Percentiles rank a stretch among this genome's conserved stretches.
These are phyloP conservation scores for Yarrowia galli DNA, from an alignment of 1,139 yeast species.

Conservation along the genomic window DNA sequence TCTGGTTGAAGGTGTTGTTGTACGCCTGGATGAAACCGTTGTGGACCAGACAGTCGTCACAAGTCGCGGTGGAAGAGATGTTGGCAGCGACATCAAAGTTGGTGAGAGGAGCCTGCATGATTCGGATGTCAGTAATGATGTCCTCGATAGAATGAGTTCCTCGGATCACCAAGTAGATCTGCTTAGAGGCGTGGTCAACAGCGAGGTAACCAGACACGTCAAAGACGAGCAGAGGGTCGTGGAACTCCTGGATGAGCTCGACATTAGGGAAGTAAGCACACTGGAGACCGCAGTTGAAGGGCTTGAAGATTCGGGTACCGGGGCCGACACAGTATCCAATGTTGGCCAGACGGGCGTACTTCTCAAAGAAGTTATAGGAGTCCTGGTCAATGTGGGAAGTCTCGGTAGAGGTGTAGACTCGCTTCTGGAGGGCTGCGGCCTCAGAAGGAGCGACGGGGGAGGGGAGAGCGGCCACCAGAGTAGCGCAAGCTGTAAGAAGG, in stretches of 20 bases:
- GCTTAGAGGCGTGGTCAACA: constrained; percentile 52
- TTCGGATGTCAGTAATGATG: constrained; percentile 62
- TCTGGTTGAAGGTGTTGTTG: constrained; percentile 52
- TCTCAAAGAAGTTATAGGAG: constrained; percentile 22
- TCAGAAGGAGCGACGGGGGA: constrained; percentile 2
- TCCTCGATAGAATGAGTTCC: constrained; percentile 67
- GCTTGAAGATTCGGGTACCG: constrained; percentile 39
- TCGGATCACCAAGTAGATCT: constrained; percentile 59
- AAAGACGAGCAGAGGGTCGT: constrained; percentile 34
- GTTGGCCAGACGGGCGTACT: constrained; percentile 39
- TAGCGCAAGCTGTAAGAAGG: constrained; percentile 10
- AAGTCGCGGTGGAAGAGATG: constrained; percentile 46
- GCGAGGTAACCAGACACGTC: constrained; percentile 51
- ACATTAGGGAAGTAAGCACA: constrained; percentile 42
- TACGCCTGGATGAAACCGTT: constrained; percentile 58
- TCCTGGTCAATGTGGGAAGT: constrained; percentile 25
- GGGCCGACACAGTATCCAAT: constrained; percentile 42
- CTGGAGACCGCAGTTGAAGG: constrained; percentile 41
- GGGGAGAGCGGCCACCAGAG: constrained; percentile 13
- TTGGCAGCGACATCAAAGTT: constrained; percentile 42
- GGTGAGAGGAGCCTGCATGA: constrained; percentile 55
- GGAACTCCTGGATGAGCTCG: constrained; percentile 40
- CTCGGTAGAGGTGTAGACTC: constrained; percentile 22
- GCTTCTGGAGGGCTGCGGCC: constrained; percentile 12
- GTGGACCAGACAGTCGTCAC: constrained; percentile 64